Evolutionary conservation across 2,329 filamentous ascomycete genomes (phyloP).

Genomic region (Trichoderma simmonsii): DNA sequence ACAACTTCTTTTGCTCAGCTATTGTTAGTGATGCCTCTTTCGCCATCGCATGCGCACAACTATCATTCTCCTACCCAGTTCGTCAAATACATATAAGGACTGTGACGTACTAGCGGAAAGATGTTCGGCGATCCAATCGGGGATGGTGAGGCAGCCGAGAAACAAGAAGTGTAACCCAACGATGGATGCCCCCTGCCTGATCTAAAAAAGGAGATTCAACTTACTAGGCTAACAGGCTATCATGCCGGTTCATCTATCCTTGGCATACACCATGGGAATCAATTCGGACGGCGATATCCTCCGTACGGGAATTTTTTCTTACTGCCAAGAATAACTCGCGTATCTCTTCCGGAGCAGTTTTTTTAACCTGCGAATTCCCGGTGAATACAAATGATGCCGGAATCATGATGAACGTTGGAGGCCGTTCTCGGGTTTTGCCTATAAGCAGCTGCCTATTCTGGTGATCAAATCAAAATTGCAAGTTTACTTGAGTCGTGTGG

Average conservation of each 20-base stretch:
- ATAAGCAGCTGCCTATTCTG: neutral
- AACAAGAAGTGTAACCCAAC: neutral
- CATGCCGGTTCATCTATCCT: neutral
- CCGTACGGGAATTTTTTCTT: neutral
- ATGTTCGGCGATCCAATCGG: neutral
- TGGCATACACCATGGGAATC: neutral
- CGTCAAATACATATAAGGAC: neutral
- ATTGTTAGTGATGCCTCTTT: neutral
- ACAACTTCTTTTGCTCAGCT: neutral
- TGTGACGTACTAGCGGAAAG: neutral
- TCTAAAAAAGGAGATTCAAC: neutral
- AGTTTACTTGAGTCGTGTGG: neutral
- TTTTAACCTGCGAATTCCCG: no score
- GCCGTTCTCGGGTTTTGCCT: neutral
- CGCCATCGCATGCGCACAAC: neutral
- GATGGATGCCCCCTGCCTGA: neutral
- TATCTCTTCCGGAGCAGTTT: neutral
- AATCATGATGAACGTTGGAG: neutral
- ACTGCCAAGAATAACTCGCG: neutral
- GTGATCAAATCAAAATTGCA: neutral
- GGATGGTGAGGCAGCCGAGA: neutral
- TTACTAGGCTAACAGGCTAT: neutral
- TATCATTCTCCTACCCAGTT: neutral
- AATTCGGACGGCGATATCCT: neutral
- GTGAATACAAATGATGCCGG: neutral